phyloP scores from a whole-genome alignment of 345 rosid species.

The Zanthoxylum bungeanum region DNA sequence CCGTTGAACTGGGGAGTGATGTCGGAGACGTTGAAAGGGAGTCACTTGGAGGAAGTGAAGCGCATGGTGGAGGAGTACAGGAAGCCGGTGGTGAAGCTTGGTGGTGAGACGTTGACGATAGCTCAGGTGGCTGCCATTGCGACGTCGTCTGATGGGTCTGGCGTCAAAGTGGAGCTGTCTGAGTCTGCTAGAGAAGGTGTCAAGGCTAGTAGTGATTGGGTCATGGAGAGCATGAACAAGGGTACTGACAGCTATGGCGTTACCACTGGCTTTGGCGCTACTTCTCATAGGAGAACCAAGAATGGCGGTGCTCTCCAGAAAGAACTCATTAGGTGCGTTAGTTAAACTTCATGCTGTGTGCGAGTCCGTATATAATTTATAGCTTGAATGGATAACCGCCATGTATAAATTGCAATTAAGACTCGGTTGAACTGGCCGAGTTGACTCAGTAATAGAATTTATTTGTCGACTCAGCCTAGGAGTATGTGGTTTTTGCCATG shows the following conservation, averaged over 20 bases:
- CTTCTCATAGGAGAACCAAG: conserved; percentile 61
- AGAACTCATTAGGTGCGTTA: conserved; percentile 80
- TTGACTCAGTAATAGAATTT: background rate
- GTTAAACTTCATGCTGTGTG: background rate
- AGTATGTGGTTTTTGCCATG: background rate
- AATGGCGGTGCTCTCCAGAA: conserved; percentile 63
- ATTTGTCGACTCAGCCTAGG: too few species aligned
- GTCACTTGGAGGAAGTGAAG: conserved; percentile 81
- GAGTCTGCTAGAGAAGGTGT: conserved; percentile 63
- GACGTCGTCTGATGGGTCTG: conserved; percentile 15
- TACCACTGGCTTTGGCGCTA: conserved; percentile 73
- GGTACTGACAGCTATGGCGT: conserved; percentile 76
- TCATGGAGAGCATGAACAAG: conserved; percentile 60
- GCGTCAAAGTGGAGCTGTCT: conserved; percentile 52
- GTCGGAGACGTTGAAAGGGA: conserved; percentile 63
- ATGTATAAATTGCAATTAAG: too few species aligned
- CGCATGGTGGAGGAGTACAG: conserved; percentile 71
- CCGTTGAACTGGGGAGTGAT: conserved; percentile 79
- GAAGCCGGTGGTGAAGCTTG: conserved; percentile 54
- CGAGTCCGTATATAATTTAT: background rate
- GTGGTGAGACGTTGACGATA: conserved; percentile 76
- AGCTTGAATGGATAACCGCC: background rate
- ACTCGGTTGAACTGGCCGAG: too few species aligned
- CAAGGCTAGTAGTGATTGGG: conserved; percentile 76
- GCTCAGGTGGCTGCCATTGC: conserved; percentile 77